Conservation (phyloP, 345 rosid species). For the Dipteronia sinensis region DNA sequence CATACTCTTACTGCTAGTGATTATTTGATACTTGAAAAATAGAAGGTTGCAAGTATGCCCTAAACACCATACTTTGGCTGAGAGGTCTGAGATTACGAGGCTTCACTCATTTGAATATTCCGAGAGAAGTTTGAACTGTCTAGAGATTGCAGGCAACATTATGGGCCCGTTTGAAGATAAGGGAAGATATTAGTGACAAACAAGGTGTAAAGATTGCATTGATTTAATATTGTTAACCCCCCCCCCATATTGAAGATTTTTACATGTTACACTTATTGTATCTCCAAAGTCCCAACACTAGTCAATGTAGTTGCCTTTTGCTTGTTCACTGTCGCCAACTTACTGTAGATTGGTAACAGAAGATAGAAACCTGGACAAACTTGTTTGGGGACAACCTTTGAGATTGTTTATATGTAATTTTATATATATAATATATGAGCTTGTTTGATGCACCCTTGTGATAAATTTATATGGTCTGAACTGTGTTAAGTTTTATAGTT, state of each 20-base stretch:
- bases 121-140: slow-evolving; percentile 19
- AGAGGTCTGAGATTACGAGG: not conserved
- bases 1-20: not conserved
- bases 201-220: slow-evolving; percentile 24
- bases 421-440: not conserved
- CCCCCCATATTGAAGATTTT: not conserved
- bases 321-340: not conserved
- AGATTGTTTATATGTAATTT: not conserved
- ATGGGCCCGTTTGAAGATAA: not conserved
- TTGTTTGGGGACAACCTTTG: not conserved
- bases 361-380: not conserved
- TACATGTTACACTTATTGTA: not conserved
- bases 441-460: too few relatives aligned
- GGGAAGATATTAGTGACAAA: slow-evolving; percentile 17
- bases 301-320: not conserved
- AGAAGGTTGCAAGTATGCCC: not conserved
- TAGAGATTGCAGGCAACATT: slow-evolving; percentile 14
- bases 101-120: slow-evolving; percentile 16
- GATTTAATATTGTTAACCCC: not conserved
- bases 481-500: too few relatives aligned
- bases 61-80: not conserved
- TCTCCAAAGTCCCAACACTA: not conserved
- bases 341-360: not conserved
- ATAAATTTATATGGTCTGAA: too few relatives aligned
- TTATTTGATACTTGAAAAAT: not conserved